Base-by-base conservation (phyloP, 2,329 filamentous ascomycete genomes). In the Ambrosiella beaveri region DNA sequence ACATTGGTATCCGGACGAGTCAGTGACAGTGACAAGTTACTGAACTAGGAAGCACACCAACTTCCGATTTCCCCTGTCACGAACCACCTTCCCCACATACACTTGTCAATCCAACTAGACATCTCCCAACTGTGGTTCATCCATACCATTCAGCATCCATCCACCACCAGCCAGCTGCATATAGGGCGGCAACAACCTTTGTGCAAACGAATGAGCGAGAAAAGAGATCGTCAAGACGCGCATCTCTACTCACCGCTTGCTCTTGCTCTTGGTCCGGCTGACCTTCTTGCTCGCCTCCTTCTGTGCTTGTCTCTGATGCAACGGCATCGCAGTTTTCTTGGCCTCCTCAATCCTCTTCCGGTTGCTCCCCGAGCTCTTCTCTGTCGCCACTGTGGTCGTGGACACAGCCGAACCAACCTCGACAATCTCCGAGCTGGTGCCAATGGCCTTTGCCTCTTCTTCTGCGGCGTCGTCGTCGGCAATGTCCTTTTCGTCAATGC, bases 271-370 rank as follows among this genome's bases (percentile, higher is more conserved):
- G 27, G 15, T 57, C 56, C 37, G 38, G 15, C 57, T 56, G n/a
- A 56, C 47, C 40, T 56, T 51, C 54, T 56, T 40, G 13, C 50
- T 51, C 3, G 54, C 50, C 15, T 60, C 58, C 37, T 60, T 60
- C 39, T 57, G 56, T 1, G 59, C 56, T 13, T 58, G 56, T 12
- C 59, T 37, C 13, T 57, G 50, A 45, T 60, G 59, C 51, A 60
- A 47, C n/a, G 59, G 59, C 52, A 55, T 58, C 7, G 59, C 59
- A n/a, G 56, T 58, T 52, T 60, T 60, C 59, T 60, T 60, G n/a
- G 55, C 50, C 15, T 60, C 59, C 45, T 60, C 59, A 36, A 60
- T 60, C 12, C 47, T 40, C 38, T 60, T 60, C 37, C 59, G 56
- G 36, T 40, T 53, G 12, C 19, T 56, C 39, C 54, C 41, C 7